These are phyloP conservation scores for Dioscorea dumetorum DNA, from an alignment of 106 monocot genomes.

Conservation along the genomic window DNA sequence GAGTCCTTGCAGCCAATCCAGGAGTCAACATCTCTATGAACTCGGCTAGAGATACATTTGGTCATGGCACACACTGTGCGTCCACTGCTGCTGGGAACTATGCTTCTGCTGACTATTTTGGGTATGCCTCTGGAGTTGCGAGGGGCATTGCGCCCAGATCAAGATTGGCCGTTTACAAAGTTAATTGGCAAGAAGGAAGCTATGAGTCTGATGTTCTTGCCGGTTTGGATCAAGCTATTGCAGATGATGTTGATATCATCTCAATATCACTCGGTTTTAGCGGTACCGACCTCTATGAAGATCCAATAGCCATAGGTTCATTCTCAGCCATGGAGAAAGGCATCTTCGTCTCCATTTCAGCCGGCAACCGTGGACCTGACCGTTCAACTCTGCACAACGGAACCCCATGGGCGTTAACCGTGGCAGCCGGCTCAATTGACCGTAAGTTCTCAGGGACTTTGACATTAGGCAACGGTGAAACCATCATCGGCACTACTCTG, in stretches of 20 bases:
- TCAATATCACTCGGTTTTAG: constrained; percentile 60
- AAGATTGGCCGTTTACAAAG: constrained; percentile 62
- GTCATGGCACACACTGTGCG: constrained; percentile 90
- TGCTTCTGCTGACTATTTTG: constrained; percentile 35
- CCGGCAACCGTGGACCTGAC: constrained; percentile 53
- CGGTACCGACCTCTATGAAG: constrained; percentile 32
- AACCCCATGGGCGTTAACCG: constrained; percentile 55
- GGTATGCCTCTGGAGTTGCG: constrained; percentile 49
- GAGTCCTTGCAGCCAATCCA: constrained; percentile 63
- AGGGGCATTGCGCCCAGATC: constrained; percentile 57
- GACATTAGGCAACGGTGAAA: constrained; percentile 25
- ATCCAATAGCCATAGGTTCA: constrained; percentile 58
- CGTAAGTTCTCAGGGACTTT: constrained; percentile 34
- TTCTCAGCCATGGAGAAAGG: constrained; percentile 60
- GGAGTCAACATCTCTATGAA: constrained; percentile 65
- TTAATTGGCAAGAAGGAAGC: constrained; percentile 31
- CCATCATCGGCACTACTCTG: constrained; percentile 14
- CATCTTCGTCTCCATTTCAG: constrained; percentile 52
- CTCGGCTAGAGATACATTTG: constrained; percentile 45
- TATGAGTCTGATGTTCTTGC: constrained; percentile 60
- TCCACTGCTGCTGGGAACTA: constrained; percentile 57
- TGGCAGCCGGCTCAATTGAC: constrained; percentile 64
- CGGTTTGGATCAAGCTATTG: constrained; percentile 46
- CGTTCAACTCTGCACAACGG: constrained; percentile 50
- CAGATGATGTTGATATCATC: constrained; percentile 67